phyloP scores from a whole-genome alignment of 169 alveolate genomes.

The Eimeria maxima region DNA sequence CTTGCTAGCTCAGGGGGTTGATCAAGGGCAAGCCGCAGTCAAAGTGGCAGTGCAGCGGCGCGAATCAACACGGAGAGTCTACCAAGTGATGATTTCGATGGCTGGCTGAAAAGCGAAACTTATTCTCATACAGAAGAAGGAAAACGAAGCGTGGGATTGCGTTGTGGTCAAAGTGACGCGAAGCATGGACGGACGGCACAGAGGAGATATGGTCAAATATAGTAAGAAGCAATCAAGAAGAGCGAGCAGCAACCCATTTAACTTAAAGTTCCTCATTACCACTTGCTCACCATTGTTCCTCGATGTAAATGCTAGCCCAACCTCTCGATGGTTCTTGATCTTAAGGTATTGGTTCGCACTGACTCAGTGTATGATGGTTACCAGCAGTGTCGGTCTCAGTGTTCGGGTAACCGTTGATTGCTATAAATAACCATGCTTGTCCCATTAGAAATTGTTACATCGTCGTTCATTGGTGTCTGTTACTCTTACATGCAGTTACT shows the following conservation, averaged over 20 bases:
- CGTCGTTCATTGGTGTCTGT: not conserved
- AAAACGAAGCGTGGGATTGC: not conserved
- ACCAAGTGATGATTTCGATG: not conserved
- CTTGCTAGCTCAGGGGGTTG: not conserved
- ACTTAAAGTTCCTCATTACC: not conserved
- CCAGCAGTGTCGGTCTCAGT: not conserved
- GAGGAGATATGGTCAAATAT: not conserved
- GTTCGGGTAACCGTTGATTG: too few species aligned
- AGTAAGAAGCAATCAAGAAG: not conserved
- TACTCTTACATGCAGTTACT: too few species aligned
- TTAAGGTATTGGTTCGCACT: not conserved
- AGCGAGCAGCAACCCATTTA: not conserved
- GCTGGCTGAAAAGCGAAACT: not conserved
- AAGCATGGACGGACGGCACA: not conserved
- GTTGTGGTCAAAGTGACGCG: not conserved
- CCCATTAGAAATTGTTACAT: not conserved
- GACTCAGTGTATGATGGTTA: not conserved
- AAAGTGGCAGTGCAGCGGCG: not conserved
- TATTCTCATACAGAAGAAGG: not conserved
- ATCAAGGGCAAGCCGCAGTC: not conserved
- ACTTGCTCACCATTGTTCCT: not conserved
- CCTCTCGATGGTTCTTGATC: not conserved
- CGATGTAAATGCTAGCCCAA: too few species aligned
- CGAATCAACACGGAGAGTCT: not conserved
- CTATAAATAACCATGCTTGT: too few species aligned